phyloP scores from a whole-genome alignment of 2,329 filamentous ascomycete species.

The Ophiostoma quercus region DNA sequence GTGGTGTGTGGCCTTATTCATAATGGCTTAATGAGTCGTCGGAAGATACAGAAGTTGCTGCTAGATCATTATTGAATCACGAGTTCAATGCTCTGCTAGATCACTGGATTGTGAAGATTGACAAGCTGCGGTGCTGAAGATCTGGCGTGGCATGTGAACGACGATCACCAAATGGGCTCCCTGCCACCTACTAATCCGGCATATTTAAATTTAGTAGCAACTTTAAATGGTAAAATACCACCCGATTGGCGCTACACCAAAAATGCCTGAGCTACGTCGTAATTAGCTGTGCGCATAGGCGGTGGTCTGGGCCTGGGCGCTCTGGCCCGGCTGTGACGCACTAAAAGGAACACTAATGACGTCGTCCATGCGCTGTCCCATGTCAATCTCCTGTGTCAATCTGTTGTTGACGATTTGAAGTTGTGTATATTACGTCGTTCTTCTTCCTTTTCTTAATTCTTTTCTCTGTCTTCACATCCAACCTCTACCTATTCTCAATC shows the following conservation, averaged over 20 bases:
- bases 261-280: conserved; percentile 2
- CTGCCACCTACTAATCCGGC: not conserved
- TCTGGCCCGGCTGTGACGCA: conserved; percentile 8
- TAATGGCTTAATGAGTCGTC: not conserved
- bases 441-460: conserved; percentile 7
- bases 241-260: not conserved
- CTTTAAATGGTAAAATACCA: not conserved
- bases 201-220: conserved; percentile 13
- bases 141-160: not conserved
- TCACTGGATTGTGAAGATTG: not conserved
- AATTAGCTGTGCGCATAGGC: not conserved
- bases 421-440: not conserved
- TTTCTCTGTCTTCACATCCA: not conserved
- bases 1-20: not conserved
- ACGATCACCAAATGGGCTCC: not conserved
- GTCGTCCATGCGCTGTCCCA: not conserved
- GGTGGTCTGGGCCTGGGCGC: not conserved
- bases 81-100: not conserved
- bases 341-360: not conserved
- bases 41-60: not conserved
- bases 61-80: not conserved
- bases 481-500: not conserved
- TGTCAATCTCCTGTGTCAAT: not conserved
- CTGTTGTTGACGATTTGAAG: not conserved
- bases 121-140: not conserved